Evolutionary conservation across 768 basidiomycete genomes (phyloP).

Genomic region (Suillus plorans): DNA sequence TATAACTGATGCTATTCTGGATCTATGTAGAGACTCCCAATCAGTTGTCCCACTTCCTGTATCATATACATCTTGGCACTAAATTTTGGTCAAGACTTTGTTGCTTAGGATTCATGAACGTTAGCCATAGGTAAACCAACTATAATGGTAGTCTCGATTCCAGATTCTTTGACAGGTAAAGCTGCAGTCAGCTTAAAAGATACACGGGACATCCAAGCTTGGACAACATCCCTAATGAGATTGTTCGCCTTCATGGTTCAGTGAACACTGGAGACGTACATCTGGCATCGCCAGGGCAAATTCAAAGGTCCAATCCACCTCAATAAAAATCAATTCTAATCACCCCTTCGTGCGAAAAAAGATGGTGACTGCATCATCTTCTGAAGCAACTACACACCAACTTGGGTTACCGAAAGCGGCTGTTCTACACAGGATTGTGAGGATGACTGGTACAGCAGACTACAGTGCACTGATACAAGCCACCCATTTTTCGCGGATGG

Average conservation of each 20-base stretch:
- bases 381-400: not conserved
- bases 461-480: conserved; percentile 1
- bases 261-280: not conserved
- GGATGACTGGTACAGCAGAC: not conserved
- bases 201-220: not conserved
- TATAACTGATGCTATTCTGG: too few species aligned
- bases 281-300: not conserved
- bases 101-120: too few species aligned
- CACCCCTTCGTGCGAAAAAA: not conserved
- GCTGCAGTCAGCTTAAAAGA: not conserved
- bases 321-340: not conserved
- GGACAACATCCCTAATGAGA: not conserved
- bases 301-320: not conserved
- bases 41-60: too few species aligned
- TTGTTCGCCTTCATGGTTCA: not conserved
- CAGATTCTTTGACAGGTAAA: not conserved
- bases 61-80: too few species aligned
- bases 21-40: too few species aligned
- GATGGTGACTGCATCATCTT: not conserved
- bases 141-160: not conserved
- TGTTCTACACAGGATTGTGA: not conserved
- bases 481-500: not conserved
- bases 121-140: too few species aligned
- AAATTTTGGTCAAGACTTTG: too few species aligned
- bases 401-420: not conserved